Base-by-base conservation (phyloP, 2,329 filamentous ascomycete genomes). In the Colletotrichum lupini region DNA sequence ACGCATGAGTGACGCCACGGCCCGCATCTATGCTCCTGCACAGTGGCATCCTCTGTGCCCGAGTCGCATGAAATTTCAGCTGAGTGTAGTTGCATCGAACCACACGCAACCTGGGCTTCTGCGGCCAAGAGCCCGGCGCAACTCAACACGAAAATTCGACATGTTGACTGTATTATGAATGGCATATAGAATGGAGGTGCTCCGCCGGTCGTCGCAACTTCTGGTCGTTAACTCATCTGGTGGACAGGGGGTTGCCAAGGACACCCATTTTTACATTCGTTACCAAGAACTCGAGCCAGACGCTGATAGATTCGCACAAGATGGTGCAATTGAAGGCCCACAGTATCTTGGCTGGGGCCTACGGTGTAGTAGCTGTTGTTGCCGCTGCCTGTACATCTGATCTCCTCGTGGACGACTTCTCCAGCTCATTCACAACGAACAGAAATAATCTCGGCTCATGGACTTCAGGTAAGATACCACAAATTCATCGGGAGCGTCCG, bases 321-420 rank as follows among this genome's bases (percentile, higher is more conserved):
- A 77, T 77, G 76, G 67, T 75, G 24, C 26, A 68, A 19, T 73
- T 77, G 14, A 72, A 67, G 57, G 24, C 37, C 9, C 66, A 62
- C 11, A 70, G 55, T 53, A 56, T 77, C 9, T 64, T 77, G 67
- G 72, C 69, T 16, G 69, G 55, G 55, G 73, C 52, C 11, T 77
- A 75, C 62, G 58, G 32, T 37, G 69, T 73, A 32, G 61, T 75
- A 2, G 73, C 67, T 75, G 72, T 30, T n/a, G 64, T 67, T 49
- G 42, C 8, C 65, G 76, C 75, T 19, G 76, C 73, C 63, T 83
- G 81, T 56, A 76, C 68, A 0, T 75, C 76, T 4, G 77, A 80
- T 69, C 77, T 82, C 24, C 22, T 82, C 12, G 78, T 82, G 57
- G 80, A 83, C 62, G 80, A 83, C 74, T 80, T 83, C 68, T 76